Base-by-base conservation (phyloP, 1,284 basidiomycete species). In the Ustilago lituana region DNA sequence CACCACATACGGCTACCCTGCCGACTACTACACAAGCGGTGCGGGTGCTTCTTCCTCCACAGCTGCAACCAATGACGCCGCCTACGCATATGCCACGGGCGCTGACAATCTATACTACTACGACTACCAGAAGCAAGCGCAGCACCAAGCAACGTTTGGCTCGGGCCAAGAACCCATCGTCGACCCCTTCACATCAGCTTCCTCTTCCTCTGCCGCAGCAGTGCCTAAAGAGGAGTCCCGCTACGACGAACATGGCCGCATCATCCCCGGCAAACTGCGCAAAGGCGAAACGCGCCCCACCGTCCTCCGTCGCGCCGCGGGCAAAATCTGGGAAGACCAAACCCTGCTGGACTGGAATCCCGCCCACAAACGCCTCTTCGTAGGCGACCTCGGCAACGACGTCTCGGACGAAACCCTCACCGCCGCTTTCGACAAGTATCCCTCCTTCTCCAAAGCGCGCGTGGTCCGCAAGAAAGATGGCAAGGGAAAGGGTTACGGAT, bases 331-430 rank as follows among this genome's bases (percentile, higher is more conserved):
- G 94, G 96, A 99, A 83, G 96, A 99, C 83, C 92, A 93, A 82
- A 96, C 93, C 2, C 85, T 99, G 49, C 84, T 98, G 15, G 96
- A 98, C 69, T 99, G 96, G 96, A 96, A 94, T 84, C 91, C 96
- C 41, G 92, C 91, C 12, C 98, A 97, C 92, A 98, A 96, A 85
- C 89, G 96, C 26, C 85, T 99, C 40, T 99, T 99, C 78, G 93
- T 99, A 20, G 96, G 96, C 45, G 95, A 99, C 83, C 86, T 98
- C 36, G 97, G 94, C 77, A 98, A 98, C 81, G 96, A 98, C 83
- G 94, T 98, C 26, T 93, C 92, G 50, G 96, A 98, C 78, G 92
- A 95, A 75, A 90, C 93, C 12, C 87, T 98, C 17, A 85, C 93
- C 46, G 92, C 92, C 74, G 94, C 95, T 3, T 98, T 98, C 84